Conservation (phyloP, 1,284 basidiomycete species). For the Vanrija pseudolonga region DNA sequence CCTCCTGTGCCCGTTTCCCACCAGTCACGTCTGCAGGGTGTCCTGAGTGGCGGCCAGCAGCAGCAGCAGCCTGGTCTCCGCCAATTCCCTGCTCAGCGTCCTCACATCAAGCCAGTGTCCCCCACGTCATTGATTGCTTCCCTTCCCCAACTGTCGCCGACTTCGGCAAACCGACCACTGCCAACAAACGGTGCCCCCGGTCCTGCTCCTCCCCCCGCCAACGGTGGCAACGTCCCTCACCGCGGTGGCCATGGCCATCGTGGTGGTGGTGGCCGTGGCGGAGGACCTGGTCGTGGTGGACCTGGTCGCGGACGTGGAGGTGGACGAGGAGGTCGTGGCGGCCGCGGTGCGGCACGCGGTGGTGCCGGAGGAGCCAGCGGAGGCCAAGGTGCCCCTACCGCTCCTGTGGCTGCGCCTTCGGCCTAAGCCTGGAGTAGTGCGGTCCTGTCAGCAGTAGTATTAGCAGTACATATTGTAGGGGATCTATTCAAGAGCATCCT, state of each 20-base stretch:
- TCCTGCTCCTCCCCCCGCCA: neutral
- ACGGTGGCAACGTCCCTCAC: too few relatives aligned
- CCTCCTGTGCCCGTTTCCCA: conserved; percentile 18
- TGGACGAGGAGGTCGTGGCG: conserved; percentile 1
- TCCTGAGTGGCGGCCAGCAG: conserved; percentile 19
- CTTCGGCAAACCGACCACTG: neutral
- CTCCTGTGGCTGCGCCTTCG: neutral
- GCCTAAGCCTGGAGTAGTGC: neutral
- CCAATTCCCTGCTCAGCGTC: conserved; percentile 14
- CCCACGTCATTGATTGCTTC: neutral
- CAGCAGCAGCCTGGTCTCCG: conserved; percentile 2
- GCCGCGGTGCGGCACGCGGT: neutral
- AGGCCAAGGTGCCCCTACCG: neutral
- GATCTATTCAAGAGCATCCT: too few relatives aligned
- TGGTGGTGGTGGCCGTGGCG: neutral
- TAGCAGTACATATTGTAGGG: neutral
- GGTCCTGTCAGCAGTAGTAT: too few relatives aligned
- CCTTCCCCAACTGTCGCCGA: neutral
- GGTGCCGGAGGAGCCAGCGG: neutral
- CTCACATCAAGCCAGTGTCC: conserved; percentile 11
- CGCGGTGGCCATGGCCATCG: neutral
- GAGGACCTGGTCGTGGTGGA: neutral
- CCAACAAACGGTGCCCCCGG: neutral
- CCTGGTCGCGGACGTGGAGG: conserved; percentile 8
- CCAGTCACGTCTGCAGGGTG: conserved; percentile 30